Conservation (phyloP, 1,284 basidiomycete genomes). For the Cutaneotrichosporon cutaneum region DNA sequence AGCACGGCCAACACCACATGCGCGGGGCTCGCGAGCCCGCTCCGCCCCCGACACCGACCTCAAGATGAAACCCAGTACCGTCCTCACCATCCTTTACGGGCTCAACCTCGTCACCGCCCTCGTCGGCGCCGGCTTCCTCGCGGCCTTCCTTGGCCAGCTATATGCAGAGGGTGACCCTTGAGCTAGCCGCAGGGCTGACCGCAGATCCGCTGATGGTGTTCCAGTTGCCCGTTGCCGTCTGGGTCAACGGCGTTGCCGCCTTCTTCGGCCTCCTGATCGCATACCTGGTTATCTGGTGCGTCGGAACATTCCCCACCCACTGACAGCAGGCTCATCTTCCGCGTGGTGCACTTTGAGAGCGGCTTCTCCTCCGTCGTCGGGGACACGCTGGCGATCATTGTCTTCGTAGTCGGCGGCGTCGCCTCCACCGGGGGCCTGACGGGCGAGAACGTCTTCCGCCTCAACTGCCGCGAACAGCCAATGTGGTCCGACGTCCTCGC, state of each 20-base stretch:
- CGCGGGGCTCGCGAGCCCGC: neutral
- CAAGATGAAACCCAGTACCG: slow-evolving; percentile 8
- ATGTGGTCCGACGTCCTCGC: slow-evolving; percentile 5
- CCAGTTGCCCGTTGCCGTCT: neutral
- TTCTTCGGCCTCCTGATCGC: slow-evolving; percentile 2
- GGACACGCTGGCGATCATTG: neutral
- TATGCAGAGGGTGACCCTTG: slow-evolving; percentile 1
- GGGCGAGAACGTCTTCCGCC: slow-evolving; percentile 6
- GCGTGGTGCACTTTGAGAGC: neutral
- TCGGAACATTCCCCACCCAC: neutral
- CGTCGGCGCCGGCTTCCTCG: slow-evolving; percentile 6
- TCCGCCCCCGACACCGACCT: neutral
- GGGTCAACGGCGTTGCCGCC: slow-evolving; percentile 1
- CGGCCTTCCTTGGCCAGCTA: slow-evolving; percentile 5
- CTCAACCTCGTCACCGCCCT: neutral
- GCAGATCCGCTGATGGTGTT: slow-evolving; percentile 5
- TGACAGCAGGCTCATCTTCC: slow-evolving; percentile 4
- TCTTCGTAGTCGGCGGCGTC: neutral
- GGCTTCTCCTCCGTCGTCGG: slow-evolving; percentile 1
- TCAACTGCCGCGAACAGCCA: slow-evolving; percentile 4
- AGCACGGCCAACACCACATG: neutral
- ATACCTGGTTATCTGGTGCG: neutral
- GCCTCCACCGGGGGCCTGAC: neutral
- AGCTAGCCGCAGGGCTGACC: neutral
- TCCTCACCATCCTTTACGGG: neutral